These are phyloP conservation scores for Sporothrix humicola DNA, from an alignment of 2,329 filamentous ascomycete genomes.

Conservation along the genomic window DNA sequence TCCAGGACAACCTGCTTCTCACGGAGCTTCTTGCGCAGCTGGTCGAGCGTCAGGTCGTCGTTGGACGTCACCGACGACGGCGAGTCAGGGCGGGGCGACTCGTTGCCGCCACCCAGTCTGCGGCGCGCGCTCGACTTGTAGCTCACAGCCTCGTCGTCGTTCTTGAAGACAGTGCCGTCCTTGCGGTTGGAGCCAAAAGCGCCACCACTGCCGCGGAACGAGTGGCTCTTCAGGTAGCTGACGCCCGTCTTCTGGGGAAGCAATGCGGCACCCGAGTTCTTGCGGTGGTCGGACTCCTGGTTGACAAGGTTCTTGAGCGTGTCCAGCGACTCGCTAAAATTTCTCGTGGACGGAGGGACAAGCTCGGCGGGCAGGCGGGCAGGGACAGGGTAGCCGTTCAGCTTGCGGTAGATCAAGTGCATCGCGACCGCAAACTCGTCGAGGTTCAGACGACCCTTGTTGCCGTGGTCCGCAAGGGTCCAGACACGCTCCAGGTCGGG, in stretches of 20 bases:
- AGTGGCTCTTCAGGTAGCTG: constrained; percentile 95
- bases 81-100: constrained; percentile 78
- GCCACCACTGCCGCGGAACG: constrained; percentile 72
- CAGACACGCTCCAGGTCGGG: constrained; percentile 89
- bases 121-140: constrained; percentile 94
- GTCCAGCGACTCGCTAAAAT: constrained; percentile 90
- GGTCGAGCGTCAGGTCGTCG: constrained; percentile 84
- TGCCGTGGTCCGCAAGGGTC: constrained; percentile 92
- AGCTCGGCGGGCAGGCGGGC: constrained; percentile 87
- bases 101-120: constrained; percentile 67
- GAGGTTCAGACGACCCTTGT: constrained; percentile 90
- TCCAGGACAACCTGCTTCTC: constrained; percentile 95
- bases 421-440: constrained; percentile 98
- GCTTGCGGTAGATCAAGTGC: constrained; percentile 97
- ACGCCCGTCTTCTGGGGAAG: constrained; percentile 97
- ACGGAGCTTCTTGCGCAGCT: constrained; percentile 87
- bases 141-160: constrained; percentile 89
- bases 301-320: constrained; percentile 88
- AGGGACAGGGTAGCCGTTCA: constrained; percentile 94
- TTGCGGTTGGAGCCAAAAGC: constrained; percentile 71
- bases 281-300: constrained; percentile 86
- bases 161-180: constrained; percentile 95
- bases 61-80: constrained; percentile 71
- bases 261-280: constrained; percentile 85
- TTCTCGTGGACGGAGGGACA: constrained; percentile 90